Percentiles rank a stretch among this genome's conserved stretches.
These are phyloP conservation scores for Cutaneotrichosporon mucoides DNA, from an alignment of 1,284 basidiomycete species.

Conservation along the genomic window DNA sequence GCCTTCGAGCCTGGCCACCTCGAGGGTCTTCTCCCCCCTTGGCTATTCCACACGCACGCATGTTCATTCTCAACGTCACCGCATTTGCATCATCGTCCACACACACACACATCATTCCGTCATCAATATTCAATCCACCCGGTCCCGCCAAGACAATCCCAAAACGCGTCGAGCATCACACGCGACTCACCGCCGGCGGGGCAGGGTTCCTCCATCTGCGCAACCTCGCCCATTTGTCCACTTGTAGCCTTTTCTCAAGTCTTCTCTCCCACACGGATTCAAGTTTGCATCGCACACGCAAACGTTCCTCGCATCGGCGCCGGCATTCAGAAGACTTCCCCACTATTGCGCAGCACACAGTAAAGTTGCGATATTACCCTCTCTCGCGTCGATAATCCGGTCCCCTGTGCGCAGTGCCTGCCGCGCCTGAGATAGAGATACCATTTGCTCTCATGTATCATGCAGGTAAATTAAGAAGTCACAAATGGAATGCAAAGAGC, in stretches of 20 bases:
- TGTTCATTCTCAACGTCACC: conserved; percentile 9
- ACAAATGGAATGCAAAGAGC: background rate
- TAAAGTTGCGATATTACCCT: background rate
- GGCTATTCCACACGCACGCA: conserved; percentile 5
- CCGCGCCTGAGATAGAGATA: conserved; percentile 6
- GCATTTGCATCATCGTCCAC: conserved; percentile 1
- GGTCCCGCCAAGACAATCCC: background rate
- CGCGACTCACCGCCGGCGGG: background rate
- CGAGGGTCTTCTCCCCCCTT: background rate
- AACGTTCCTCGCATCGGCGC: too few relatives aligned
- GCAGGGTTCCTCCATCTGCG: background rate
- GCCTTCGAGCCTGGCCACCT: background rate
- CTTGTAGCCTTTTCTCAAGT: background rate
- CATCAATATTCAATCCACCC: background rate
- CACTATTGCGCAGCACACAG: background rate
- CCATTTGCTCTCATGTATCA: conserved; percentile 6
- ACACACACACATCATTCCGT: conserved; percentile 9
- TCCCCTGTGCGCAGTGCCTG: background rate
- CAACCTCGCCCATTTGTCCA: background rate
- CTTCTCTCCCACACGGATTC: background rate
- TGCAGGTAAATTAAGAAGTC: background rate
- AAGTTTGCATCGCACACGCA: too few relatives aligned
- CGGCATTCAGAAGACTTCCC: background rate
- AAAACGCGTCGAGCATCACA: background rate
- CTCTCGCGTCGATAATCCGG: conserved; percentile 2